phyloP scores from a whole-genome alignment of 768 basidiomycete species.

The Cubamyces lactineus region DNA sequence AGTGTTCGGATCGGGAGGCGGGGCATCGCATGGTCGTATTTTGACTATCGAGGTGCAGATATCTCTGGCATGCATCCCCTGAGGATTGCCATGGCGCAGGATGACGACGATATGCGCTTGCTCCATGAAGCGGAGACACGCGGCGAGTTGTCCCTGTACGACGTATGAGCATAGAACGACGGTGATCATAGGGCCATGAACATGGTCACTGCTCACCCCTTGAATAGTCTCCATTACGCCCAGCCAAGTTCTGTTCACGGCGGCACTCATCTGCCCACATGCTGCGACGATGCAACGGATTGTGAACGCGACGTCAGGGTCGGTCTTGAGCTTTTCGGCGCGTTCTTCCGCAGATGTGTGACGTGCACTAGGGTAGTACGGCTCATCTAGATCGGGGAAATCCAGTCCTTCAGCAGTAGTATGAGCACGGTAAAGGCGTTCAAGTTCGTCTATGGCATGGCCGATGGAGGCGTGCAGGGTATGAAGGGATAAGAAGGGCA shows the following conservation, averaged over 20 bases:
- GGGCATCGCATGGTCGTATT: constrained; percentile 11
- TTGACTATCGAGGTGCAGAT: not conserved
- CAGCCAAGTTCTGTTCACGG: constrained; percentile 70
- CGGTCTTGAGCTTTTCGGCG: constrained; percentile 8
- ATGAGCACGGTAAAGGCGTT: constrained; percentile 46
- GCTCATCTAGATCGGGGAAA: constrained; percentile 4
- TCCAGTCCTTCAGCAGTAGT: not conserved
- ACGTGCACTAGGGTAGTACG: not conserved
- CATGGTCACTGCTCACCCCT: constrained; percentile 61
- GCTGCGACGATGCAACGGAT: constrained; percentile 37
- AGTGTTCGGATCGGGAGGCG: not conserved
- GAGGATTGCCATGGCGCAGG: constrained; percentile 42
- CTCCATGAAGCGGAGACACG: constrained; percentile 73
- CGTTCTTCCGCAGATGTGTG: not conserved
- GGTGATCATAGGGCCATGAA: too few relatives aligned
- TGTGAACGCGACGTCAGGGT: not conserved
- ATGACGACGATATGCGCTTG: constrained; percentile 73
- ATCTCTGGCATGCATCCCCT: constrained; percentile 1
- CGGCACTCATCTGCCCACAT: constrained; percentile 64
- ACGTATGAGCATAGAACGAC: not conserved
- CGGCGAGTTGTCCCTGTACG: constrained; percentile 63
- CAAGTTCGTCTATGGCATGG: constrained; percentile 68
- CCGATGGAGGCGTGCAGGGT: constrained; percentile 67
- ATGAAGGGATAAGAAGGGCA: constrained; percentile 58
- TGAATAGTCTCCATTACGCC: constrained; percentile 70